These are phyloP conservation scores for Bryum argenteum DNA, from an alignment of 225 moss, liverwort and hornwort genomes.

Conservation along the genomic window DNA sequence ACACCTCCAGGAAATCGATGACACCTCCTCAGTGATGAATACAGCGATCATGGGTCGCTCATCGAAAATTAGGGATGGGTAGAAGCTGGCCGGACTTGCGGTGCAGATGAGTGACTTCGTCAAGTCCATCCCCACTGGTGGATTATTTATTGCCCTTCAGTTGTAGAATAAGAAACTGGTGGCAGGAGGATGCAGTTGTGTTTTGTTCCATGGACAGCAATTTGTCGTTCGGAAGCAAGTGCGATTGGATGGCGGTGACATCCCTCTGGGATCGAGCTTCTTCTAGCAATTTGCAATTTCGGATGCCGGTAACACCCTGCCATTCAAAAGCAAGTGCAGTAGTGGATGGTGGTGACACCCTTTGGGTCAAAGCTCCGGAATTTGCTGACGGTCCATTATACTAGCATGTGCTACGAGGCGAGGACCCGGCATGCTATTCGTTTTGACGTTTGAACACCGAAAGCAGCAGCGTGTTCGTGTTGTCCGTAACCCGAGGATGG, in stretches of 20 bases:
- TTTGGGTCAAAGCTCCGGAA: slow-evolving; percentile 5
- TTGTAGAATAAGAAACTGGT: slow-evolving; percentile 55
- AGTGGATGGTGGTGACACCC: slow-evolving; percentile 19
- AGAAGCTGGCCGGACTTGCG: too few relatives aligned
- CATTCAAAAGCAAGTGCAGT: slow-evolving; percentile 22
- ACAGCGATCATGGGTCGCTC: slow-evolving; percentile 19
- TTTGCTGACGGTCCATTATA: not conserved
- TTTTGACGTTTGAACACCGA: not conserved
- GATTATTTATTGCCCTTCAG: slow-evolving; percentile 31
- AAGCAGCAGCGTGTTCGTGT: not conserved
- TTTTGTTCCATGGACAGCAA: slow-evolving; percentile 2
- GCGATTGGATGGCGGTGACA: too few relatives aligned
- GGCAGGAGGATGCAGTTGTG: slow-evolving; percentile 27
- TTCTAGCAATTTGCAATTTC: too few relatives aligned
- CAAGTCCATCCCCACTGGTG: not conserved
- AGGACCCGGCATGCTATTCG: not conserved
- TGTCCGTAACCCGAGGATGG: slow-evolving; percentile 3
- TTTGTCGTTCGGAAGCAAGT: not conserved
- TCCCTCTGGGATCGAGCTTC: too few relatives aligned
- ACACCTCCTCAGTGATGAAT: too few relatives aligned
- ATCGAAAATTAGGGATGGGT: not conserved
- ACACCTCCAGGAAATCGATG: slow-evolving; percentile 77
- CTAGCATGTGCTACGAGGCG: not conserved
- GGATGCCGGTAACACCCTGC: too few relatives aligned
- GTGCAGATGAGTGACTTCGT: too few relatives aligned